Conservation (phyloP, 2,329 filamentous ascomycete species). For the Knoxdaviesia capensis region DNA sequence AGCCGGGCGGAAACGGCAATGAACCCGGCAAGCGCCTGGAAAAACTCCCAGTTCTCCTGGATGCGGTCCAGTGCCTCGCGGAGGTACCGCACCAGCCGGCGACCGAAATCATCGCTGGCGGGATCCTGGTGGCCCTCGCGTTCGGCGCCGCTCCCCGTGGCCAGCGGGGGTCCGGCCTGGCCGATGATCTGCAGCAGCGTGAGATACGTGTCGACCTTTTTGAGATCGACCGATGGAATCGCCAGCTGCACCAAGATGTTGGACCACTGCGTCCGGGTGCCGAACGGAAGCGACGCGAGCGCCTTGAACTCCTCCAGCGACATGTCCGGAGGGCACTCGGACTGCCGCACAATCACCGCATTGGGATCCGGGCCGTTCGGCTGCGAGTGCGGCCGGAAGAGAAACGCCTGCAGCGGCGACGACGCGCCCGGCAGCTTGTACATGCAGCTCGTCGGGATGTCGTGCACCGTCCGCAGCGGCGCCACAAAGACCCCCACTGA, state of each 20-base stretch:
- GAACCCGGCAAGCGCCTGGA: slow-evolving; percentile 17
- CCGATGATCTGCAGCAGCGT: slow-evolving; percentile 27
- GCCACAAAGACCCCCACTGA: slow-evolving; percentile 5
- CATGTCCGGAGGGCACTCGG: slow-evolving; percentile 23
- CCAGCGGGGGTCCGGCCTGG: slow-evolving; percentile 20
- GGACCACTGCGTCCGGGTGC: slow-evolving; percentile 28
- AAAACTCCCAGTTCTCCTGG: slow-evolving; percentile 30
- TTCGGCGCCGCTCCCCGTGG: background rate
- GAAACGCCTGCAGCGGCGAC: slow-evolving; percentile 16
- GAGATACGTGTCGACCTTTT: slow-evolving; percentile 22
- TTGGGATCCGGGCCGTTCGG: slow-evolving; percentile 21
- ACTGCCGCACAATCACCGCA: slow-evolving; percentile 26
- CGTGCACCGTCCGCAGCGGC: background rate
- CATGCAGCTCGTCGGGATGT: slow-evolving; percentile 15
- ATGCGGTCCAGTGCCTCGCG: slow-evolving; percentile 13
- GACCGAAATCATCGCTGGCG: slow-evolving; percentile 12
- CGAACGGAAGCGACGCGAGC: slow-evolving; percentile 26
- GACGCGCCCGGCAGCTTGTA: slow-evolving; percentile 17
- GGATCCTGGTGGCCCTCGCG: slow-evolving; percentile 17
- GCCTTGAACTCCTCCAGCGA: slow-evolving; percentile 32
- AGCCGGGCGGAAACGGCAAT: slow-evolving; percentile 20
- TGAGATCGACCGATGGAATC: slow-evolving; percentile 26
- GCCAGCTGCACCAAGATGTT: slow-evolving; percentile 33
- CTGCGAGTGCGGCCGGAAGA: slow-evolving; percentile 11
- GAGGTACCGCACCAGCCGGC: slow-evolving; percentile 13